Base-by-base conservation (phyloP, 192 early-diverging fungal genomes). In the Umbelopsis ramanniana region DNA sequence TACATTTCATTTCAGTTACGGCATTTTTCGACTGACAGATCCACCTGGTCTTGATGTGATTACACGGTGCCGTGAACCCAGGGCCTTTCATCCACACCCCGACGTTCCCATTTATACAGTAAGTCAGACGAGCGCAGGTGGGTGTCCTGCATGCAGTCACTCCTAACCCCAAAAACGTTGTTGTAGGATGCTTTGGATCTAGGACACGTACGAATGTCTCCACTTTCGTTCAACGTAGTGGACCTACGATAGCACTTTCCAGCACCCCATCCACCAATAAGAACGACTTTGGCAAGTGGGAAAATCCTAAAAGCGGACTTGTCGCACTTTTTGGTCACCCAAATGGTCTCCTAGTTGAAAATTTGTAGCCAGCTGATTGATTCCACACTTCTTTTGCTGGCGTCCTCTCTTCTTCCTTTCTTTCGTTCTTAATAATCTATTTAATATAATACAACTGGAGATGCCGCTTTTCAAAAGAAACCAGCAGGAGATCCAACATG, bases 21-120 rank as follows among this genome's bases (percentile, higher is more conserved):
- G 95, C 52, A 86, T 95, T 10, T 97, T 96, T 74, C 85, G 95
- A 10, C 74, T 97, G 67, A 96, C 95, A 22, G 93, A 95, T 75
- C 93, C 94, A 37, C 86, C 89, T 11, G 95, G 94, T 37, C 75
- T 97, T n/a, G 85, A 94, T 55, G 77, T 88, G 8, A 92, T 97
- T 52, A 86, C 87, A 54, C 87, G 83, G 8, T 96, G 95, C 74
- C 82, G 81, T 43, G 76, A 89, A 57, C 87, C 87, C 68, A 81
- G 83, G 7, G 79, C 87, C 2, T 97, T 97, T 72, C 95, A 97
- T 76, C 95, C 93, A 22, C 95, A 97, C 71, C 79, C 83, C n/a
- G 83, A 87, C 67, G 53, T 79, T 46, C 76, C 79, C 33, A 84
- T 89, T 29, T 86, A 86, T 67, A 87, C 84, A 9, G 84, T 85